Evolutionary conservation across 1,284 basidiomycete genomes (phyloP), one percentile per base, ranked within the genome.

Genomic region (Melampsora allii-populina): DNA sequence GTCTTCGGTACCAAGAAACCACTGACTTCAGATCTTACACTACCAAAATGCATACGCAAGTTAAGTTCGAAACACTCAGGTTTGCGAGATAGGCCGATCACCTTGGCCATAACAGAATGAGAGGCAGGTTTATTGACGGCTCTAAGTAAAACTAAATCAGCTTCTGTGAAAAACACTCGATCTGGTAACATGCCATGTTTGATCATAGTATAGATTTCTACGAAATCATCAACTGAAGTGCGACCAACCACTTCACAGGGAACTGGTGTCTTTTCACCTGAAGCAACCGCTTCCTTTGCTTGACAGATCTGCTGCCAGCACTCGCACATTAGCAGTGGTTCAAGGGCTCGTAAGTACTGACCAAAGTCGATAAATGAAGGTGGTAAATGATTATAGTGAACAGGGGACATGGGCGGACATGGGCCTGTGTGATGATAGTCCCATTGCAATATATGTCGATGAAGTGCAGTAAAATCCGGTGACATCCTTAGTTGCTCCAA

Each of bases 291-390:
- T 78, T 91, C 81, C 66, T 79, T 90, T 36, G 92, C 87, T 80
- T 91, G 86, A 45, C 84, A 80, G 72, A 98, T 86, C 79, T 97
- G 92, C 36, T 90, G 88, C 94, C 96, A 98, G 77, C 91, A 89
- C 82, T 98, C 96, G 76, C 92, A 85, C 39, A 94, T 83, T 29
- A 98, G 84, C n/a, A 98, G 84, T 0, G 96, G 93, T 77, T 92
- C 88, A 79, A 96, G 93, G 31, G 89, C 84, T 31, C 84, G 83
- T 53, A 87, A 85, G 81, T 96, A 98, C 39, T 93, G 86, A 4
- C 84, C 80, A 67, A 88, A 86, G 75, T 86, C 85, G 2, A 79
- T 78, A 80, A 97, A 98, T 6, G 81, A 83, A 64, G 87, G 86
- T 0, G 90, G 90, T 3, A 95, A 85, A 3, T 81, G 82, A 6